Base-by-base conservation (phyloP, 2,329 filamentous ascomycete species). In the Hysterium pulicare region DNA sequence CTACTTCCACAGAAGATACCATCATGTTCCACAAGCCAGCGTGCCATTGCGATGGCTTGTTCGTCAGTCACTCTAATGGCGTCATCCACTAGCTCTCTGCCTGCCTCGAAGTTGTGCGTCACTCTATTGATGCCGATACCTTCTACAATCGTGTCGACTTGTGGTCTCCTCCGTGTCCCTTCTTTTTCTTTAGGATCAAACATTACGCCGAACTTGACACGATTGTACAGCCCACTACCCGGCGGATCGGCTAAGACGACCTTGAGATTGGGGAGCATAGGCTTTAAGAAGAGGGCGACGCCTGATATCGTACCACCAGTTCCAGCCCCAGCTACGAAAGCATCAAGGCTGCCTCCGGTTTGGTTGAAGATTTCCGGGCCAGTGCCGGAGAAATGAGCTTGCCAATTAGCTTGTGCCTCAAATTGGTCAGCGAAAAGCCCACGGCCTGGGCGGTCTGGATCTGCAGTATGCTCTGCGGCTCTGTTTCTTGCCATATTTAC, bases 371-470 rank as follows among this genome's bases (percentile, higher is more conserved):
- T 93, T 71, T 98, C 93, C 0, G 91, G 93, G 0, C 93, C 93
- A 0, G 93, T 98, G 11, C 82, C 80, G 16, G 77, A 73, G 55
- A 84, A 82, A 70, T 98, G 93, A 1, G 93, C 90, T 34, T 78
- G 75, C 78, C 86, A 95, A 68, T 98, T 98, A 23, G 90, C 87
- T 38, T 81, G 74, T 20, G 86, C 91, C 71, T 98, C 93, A 61
- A 98, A 98, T 63, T 98, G 93, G 66, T 98, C 87, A 1, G 91
- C 90, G 63, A 97, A 98, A 69, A 95, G 90, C 17, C 93, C 93
- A 38, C 80, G 76, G 50, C 89, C 91, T 26, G 73, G 76, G 54
- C 81, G 79, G 10, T 66, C 58, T 1, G 71, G 62, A 7, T 74
- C 71, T 0, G 66, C 70, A 1, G 84, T 87, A 62, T 97, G 90